Evolutionary conservation across 2,329 filamentous ascomycete genomes (phyloP).

Genomic region (Fusarium bulbicola): DNA sequence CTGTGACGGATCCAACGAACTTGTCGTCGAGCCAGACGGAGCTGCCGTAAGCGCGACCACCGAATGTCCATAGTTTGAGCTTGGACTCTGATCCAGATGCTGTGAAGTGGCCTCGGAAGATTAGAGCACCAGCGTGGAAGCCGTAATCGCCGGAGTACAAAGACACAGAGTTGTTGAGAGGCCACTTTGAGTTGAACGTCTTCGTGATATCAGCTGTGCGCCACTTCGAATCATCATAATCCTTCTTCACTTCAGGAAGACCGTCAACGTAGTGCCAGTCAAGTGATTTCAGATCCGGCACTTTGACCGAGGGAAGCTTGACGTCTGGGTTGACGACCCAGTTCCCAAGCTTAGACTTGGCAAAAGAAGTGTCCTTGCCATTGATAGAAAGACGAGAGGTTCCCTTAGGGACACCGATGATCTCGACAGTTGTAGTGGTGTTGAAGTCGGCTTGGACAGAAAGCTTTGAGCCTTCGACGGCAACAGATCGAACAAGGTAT

Average conservation of each 20-base stretch:
- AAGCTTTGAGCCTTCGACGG: conserved; percentile 64
- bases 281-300: conserved; percentile 65
- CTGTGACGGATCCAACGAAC: conserved; percentile 72
- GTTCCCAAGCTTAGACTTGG: conserved; percentile 52
- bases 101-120: conserved; percentile 76
- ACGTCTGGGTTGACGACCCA: conserved; percentile 61
- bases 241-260: conserved; percentile 71
- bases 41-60: conserved; percentile 73
- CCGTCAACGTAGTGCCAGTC: conserved; percentile 76
- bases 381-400: conserved; percentile 58
- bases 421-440: conserved; percentile 70
- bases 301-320: conserved; percentile 59
- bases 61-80: conserved; percentile 68
- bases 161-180: conserved; percentile 70
- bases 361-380: conserved; percentile 49
- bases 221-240: conserved; percentile 78
- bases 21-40: conserved; percentile 72
- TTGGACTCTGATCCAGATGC: conserved; percentile 67
- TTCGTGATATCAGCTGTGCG: conserved; percentile 63
- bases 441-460: conserved; percentile 78
- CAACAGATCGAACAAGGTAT: conserved; percentile 70
- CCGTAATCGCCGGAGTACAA: conserved; percentile 79
- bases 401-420: conserved; percentile 68
- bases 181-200: conserved; percentile 67
- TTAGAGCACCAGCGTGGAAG: conserved; percentile 72